A percentile compares a stretch with the other conserved stretches of the same genome.
phyloP scores from a whole-genome alignment of 2,329 filamentous ascomycete genomes.

The Pseudocercospora eumusae region DNA sequence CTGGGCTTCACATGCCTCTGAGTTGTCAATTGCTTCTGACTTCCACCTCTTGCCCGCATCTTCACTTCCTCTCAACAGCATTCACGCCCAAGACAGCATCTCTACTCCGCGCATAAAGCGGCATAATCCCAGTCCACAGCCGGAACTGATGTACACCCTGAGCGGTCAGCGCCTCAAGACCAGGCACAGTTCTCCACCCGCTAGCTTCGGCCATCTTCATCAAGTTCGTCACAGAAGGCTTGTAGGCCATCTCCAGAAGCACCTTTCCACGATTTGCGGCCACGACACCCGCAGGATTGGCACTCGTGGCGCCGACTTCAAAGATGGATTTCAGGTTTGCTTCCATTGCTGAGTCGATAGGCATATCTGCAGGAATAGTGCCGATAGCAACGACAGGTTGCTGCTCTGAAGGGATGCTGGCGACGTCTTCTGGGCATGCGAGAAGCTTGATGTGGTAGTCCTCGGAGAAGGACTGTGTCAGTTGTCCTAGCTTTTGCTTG shows the following conservation, averaged over 20 bases:
- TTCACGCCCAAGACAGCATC: conserved; percentile 44
- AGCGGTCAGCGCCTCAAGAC: conserved; percentile 82
- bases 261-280: conserved; percentile 55
- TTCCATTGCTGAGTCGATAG: conserved; percentile 71
- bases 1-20: background rate
- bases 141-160: conserved; percentile 78
- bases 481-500: conserved; percentile 63
- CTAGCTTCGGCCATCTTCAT: conserved; percentile 79
- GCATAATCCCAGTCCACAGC: conserved; percentile 79
- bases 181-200: conserved; percentile 81
- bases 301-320: conserved; percentile 46
- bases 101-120: conserved; percentile 70
- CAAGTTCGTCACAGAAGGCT: conserved; percentile 76
- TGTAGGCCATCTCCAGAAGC: conserved; percentile 95
- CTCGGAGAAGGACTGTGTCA: conserved; percentile 71
- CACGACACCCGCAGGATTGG: conserved; percentile 39
- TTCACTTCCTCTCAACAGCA: conserved; percentile 16
- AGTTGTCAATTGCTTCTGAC: background rate
- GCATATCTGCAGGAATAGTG: conserved; percentile 85
- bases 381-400: conserved; percentile 75
- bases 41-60: background rate
- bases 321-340: conserved; percentile 63
- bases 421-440: conserved; percentile 53
- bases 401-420: conserved; percentile 49
- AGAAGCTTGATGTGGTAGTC: conserved; percentile 72